These are phyloP conservation scores for Poterioochromonas sp. DNA, from an alignment of 352 stramenopile species.

Conservation along the genomic window DNA sequence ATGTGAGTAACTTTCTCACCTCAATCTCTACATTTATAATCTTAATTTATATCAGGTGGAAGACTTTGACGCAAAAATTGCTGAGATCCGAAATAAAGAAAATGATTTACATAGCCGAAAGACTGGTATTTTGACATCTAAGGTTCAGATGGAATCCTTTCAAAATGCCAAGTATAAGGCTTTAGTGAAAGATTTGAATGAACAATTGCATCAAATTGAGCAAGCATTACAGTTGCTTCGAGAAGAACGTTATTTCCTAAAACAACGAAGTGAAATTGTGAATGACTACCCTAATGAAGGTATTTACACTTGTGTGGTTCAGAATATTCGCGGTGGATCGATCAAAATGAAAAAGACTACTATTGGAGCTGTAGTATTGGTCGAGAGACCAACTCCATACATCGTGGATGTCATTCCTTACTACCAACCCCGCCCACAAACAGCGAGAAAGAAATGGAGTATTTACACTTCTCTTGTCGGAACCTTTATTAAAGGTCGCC, in stretches of 20 bases:
- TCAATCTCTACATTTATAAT: too few species aligned
- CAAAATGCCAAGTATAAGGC: neutral
- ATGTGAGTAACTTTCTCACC: too few species aligned
- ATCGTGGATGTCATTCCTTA: neutral
- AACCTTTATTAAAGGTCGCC: neutral
- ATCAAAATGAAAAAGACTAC: neutral
- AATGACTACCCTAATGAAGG: conserved; percentile 19
- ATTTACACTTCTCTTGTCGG: conserved; percentile 26
- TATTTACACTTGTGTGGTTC: conserved; percentile 21
- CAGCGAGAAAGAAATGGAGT: neutral
- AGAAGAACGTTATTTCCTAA: neutral
- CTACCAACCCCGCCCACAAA: neutral
- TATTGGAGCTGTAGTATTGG: neutral
- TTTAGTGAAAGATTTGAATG: neutral
- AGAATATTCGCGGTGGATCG: conserved; percentile 9
- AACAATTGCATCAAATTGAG: neutral
- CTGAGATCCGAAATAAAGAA: neutral
- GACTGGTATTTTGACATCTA: neutral
- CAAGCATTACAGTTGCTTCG: neutral
- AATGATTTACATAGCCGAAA: neutral
- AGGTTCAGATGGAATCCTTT: neutral
- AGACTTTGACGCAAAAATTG: neutral
- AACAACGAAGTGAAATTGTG: neutral
- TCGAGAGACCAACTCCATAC: conserved; percentile 7
- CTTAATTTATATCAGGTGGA: too few species aligned